These are phyloP conservation scores for Pythium plurisporium DNA, from an alignment of 352 stramenopile genomes.

Conservation along the genomic window DNA sequence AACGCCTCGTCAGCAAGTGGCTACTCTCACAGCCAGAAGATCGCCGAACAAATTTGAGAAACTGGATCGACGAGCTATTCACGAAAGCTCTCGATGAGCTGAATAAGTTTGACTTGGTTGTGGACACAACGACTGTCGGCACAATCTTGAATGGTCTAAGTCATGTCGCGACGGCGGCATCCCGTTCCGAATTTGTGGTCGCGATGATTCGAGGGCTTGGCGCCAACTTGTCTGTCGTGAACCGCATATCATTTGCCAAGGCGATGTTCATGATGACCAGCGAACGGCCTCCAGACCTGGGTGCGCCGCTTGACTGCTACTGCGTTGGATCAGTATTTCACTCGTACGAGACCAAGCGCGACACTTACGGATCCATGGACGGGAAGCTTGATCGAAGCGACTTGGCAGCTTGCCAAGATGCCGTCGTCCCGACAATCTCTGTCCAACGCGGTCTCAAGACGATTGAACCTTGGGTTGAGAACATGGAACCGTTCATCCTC, in stretches of 20 bases:
- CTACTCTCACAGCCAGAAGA: slow-evolving; percentile 54
- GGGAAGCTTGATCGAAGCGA: slow-evolving; percentile 57
- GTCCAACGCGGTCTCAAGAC: slow-evolving; percentile 87
- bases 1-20: slow-evolving; percentile 81
- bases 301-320: slow-evolving; percentile 86
- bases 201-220: slow-evolving; percentile 91
- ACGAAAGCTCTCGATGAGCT: slow-evolving; percentile 83
- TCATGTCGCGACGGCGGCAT: slow-evolving; percentile 74
- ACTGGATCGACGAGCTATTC: slow-evolving; percentile 94
- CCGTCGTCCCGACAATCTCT: slow-evolving; percentile 71
- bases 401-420: slow-evolving; percentile 30
- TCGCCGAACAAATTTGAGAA: slow-evolving; percentile 43
- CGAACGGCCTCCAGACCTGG: slow-evolving; percentile 87
- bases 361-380: slow-evolving; percentile 72
- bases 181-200: slow-evolving; percentile 85
- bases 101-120: slow-evolving; percentile 78
- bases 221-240: slow-evolving; percentile 81
- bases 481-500: slow-evolving; percentile 93
- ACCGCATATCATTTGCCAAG: slow-evolving; percentile 85
- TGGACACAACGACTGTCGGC: slow-evolving; percentile 92
- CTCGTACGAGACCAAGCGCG: slow-evolving; percentile 73
- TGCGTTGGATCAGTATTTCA: slow-evolving; percentile 62
- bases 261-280: slow-evolving; percentile 90
- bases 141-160: slow-evolving; percentile 91
- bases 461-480: slow-evolving; percentile 90